Percentiles rank a stretch among this genome's conserved stretches.
phyloP scores from a whole-genome alignment of 345 rosid species.

The Eucalyptus leucophloia region DNA sequence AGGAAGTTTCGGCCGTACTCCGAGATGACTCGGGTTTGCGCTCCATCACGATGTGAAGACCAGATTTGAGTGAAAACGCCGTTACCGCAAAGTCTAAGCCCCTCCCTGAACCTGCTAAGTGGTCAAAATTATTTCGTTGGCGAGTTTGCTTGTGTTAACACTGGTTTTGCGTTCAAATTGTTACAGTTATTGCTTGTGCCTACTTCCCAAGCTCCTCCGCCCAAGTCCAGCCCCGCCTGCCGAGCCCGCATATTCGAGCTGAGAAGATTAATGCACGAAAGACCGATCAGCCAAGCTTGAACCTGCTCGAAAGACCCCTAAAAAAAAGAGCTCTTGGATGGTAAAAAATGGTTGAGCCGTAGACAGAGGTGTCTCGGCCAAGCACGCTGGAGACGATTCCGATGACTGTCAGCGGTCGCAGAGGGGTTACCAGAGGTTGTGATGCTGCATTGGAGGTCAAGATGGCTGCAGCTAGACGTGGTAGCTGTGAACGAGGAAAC shows the following conservation, averaged over 20 bases:
- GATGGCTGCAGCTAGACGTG: too few species aligned
- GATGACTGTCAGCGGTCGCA: too few species aligned
- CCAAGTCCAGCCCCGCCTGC: neutral
- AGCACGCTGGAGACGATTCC: too few species aligned
- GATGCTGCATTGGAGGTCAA: too few species aligned
- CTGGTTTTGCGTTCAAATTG: neutral
- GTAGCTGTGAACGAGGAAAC: too few species aligned
- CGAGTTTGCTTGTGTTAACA: neutral
- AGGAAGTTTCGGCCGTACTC: conserved; percentile 43
- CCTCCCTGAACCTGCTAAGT: conserved; percentile 68
- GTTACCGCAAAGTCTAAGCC: conserved; percentile 64
- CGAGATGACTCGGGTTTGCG: conserved; percentile 17
- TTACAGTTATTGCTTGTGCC: neutral
- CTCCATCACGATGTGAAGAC: too few species aligned
- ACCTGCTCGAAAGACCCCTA: neutral
- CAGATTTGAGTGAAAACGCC: conserved; percentile 23
- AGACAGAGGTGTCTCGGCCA: too few species aligned
- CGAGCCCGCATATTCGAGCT: neutral
- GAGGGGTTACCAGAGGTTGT: too few species aligned
- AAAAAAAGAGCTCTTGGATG: fast-evolving
- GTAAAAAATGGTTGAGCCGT: too few species aligned
- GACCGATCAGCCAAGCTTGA: neutral
- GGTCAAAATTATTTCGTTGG: conserved; percentile 8
- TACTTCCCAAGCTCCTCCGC: neutral
- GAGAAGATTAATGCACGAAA: neutral